phyloP scores from a whole-genome alignment of 352 stramenopile species.

The Pelagophyceae sp. region DNA sequence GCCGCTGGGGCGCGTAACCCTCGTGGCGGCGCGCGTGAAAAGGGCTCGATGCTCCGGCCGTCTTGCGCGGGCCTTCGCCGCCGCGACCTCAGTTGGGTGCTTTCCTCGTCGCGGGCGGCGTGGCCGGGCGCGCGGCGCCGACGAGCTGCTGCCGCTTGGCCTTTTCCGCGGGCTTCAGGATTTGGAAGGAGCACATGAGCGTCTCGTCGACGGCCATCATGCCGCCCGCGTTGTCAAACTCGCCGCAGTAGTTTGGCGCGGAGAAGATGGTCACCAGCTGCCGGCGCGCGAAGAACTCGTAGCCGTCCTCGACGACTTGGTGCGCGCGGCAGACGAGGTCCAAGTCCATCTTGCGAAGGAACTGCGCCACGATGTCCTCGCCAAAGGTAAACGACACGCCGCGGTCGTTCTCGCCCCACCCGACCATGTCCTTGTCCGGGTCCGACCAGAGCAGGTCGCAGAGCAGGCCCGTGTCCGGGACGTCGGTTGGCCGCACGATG shows the following conservation, averaged over 20 bases:
- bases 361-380: constrained; percentile 93
- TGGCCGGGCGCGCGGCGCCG: not conserved
- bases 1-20: not conserved
- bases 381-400: constrained; percentile 97
- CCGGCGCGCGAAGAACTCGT: constrained; percentile 97
- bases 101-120: constrained; percentile 7
- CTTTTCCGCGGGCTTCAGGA: constrained; percentile 73
- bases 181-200: constrained; percentile 87
- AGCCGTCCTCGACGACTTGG: constrained; percentile 96
- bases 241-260: constrained; percentile 99
- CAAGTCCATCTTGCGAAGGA: constrained; percentile 90
- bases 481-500: constrained; percentile 75
- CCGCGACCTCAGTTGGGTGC: not conserved
- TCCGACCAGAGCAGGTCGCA: constrained; percentile 98
- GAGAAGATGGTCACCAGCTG: constrained; percentile 99
- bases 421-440: constrained; percentile 95
- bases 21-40: not conserved
- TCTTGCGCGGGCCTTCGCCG: too few species aligned
- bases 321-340: constrained; percentile 80
- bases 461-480: constrained; percentile 81
- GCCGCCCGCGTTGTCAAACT: constrained; percentile 98
- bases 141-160: constrained; percentile 4
- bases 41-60: too few species aligned
- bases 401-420: constrained; percentile 95
- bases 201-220: constrained; percentile 92